These are phyloP conservation scores for Talaromyces atroroseus DNA, from an alignment of 2,329 filamentous ascomycete species.

Conservation along the genomic window DNA sequence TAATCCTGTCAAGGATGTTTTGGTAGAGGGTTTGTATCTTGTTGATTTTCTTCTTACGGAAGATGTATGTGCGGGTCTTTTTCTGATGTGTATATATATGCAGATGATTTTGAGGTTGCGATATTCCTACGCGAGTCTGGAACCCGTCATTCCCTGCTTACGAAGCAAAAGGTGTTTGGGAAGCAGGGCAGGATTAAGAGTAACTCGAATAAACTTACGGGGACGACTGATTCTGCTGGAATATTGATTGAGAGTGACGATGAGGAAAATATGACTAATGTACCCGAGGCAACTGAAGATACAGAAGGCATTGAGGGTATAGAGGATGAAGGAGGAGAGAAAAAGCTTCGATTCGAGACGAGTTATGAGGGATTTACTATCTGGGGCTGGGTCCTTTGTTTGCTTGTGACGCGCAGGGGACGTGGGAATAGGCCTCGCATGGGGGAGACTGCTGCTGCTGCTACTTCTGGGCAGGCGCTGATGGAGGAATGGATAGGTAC, in stretches of 20 bases:
- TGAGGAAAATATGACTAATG: constrained; percentile 47
- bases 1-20: constrained; percentile 80
- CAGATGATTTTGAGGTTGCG: constrained; percentile 92
- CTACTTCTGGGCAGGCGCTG: constrained; percentile 56
- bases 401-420: constrained; percentile 73
- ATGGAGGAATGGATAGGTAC: constrained; percentile 88
- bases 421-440: constrained; percentile 32
- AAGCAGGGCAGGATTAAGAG: constrained; percentile 53
- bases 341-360: constrained; percentile 81
- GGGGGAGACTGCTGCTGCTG: constrained; percentile 22
- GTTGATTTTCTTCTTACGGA: too few species aligned
- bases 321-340: constrained; percentile 68
- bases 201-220: constrained; percentile 59
- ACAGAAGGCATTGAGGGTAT: constrained; percentile 16
- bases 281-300: constrained; percentile 45
- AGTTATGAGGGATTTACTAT: constrained; percentile 95
- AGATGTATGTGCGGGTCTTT: constrained; percentile 4
- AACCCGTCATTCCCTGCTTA: constrained; percentile 78
- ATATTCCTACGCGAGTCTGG: constrained; percentile 86
- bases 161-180: constrained; percentile 74
- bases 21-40: constrained; percentile 60
- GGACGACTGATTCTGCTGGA: constrained; percentile 48
- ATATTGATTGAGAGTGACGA: constrained; percentile 59
- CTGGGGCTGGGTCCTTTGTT: constrained; percentile 84
- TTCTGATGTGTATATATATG: constrained; percentile 9